Percentiles rank a stretch among this genome's conserved stretches.
phyloP scores from a whole-genome alignment of 192 early-diverging fungal species.

The Coemansia sp. region DNA sequence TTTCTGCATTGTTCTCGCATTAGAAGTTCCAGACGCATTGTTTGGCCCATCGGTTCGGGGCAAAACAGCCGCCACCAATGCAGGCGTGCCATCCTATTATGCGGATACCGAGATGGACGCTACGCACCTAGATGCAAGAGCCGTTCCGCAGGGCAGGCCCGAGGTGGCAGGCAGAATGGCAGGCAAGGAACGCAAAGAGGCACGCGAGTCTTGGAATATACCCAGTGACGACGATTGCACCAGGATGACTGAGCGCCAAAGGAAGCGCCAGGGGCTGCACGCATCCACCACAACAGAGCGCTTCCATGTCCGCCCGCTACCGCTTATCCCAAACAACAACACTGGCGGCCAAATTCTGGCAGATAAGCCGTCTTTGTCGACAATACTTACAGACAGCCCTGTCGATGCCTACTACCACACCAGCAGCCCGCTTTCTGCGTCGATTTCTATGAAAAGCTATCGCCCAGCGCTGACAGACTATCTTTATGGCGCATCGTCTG shows the following conservation, averaged over 20 bases:
- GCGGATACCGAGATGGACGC: slow-evolving; percentile 48
- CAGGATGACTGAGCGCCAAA: slow-evolving; percentile 28
- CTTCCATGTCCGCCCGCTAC: slow-evolving; percentile 35
- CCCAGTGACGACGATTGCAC: slow-evolving; percentile 23
- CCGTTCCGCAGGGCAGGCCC: not conserved
- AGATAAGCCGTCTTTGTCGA: slow-evolving; percentile 4
- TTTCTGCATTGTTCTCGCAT: not conserved
- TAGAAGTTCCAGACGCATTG: slow-evolving; percentile 22
- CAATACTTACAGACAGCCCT: slow-evolving; percentile 24
- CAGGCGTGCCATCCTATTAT: slow-evolving; percentile 28
- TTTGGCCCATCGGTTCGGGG: slow-evolving; percentile 16
- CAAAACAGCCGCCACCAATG: slow-evolving; percentile 16
- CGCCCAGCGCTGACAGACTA: slow-evolving; percentile 11
- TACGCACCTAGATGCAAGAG: slow-evolving; percentile 10
- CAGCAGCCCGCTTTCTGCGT: slow-evolving; percentile 27
- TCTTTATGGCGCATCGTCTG: slow-evolving; percentile 34
- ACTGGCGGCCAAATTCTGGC: not conserved
- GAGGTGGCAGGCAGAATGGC: not conserved
- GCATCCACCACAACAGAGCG: slow-evolving; percentile 30
- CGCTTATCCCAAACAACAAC: not conserved
- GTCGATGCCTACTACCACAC: slow-evolving; percentile 27
- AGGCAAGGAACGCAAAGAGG: slow-evolving; percentile 7
- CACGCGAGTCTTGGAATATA: slow-evolving; percentile 37
- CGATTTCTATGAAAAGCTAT: slow-evolving; percentile 28
- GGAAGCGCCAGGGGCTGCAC: slow-evolving; percentile 36